Evolutionary conservation across 2,329 filamentous ascomycete genomes (phyloP), one percentile per base, ranked within the genome.

Genomic region (Cadophora malorum): DNA sequence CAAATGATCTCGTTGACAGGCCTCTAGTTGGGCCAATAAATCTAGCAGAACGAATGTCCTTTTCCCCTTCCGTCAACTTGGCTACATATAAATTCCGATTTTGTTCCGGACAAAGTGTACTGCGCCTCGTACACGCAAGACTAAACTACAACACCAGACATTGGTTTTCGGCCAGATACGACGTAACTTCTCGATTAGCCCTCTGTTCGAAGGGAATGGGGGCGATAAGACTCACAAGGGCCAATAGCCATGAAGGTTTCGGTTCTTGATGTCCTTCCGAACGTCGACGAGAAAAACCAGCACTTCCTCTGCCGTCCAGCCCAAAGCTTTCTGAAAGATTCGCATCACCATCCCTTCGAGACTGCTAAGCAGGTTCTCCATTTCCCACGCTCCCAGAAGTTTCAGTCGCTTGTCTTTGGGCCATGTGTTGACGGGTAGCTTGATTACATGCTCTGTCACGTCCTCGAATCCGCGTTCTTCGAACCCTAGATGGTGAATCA

Each of bases 321-420:
- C 68, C 23, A 65, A 68, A 2, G 65, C 69, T 41, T 66, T 70
- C 28, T 55, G 66, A 31, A 72, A 72, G 25, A 69, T 67, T 23
- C 68, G 49, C 33, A 72, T 52, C 47, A 70, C 72, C 61, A 73
- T 71, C 2, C 59, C 71, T 31, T 67, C 66, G 10, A 69, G 25
- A 6, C 71, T 69, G 7, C 66, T 52, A 5, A 71, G 12, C 28
- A 73, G 28, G 65, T 71, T 72, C 25, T 73, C 68, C 45, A 69
- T 63, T 53, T 72, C 71, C 53, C 71, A 73, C 1, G 70, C 69
- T 3, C 71, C 71, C 31, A 73, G 62, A 23, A 71, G 41, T 35
- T 72, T 73, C 25, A 71, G 55, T 21, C 64, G 64, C 45, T 67
- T 68, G 14, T 70, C 67, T 35, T 69, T 69, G 12, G 71, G 66